Conservation (phyloP, 257 asterid genomes). For the Sherardia arvensis region DNA sequence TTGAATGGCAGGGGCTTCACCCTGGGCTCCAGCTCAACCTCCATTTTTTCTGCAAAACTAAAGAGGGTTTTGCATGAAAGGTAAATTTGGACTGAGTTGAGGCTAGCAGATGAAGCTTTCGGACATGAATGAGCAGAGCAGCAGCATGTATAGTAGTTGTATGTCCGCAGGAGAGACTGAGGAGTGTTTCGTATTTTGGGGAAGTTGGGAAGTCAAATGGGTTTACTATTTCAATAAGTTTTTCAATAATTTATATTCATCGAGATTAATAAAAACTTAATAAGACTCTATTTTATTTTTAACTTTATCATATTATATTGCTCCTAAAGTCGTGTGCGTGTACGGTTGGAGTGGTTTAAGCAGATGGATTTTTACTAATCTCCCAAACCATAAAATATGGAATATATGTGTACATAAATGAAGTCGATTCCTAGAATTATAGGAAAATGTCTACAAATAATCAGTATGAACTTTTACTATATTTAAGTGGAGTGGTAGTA, state of each 20-base stretch:
- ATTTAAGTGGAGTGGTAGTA: no score
- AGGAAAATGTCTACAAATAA: no score
- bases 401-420: no score
- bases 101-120: neutral
- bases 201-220: neutral
- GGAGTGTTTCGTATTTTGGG: neutral
- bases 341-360: no score
- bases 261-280: no score
- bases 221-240: neutral
- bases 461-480: no score
- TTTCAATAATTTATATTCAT: neutral
- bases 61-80: neutral
- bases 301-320: no score
- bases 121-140: neutral
- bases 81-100: neutral
- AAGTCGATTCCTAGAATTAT: no score
- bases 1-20: slow-evolving; percentile 76
- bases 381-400: no score
- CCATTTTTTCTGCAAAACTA: slow-evolving; percentile 38
- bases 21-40: slow-evolving; percentile 83
- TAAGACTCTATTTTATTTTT: no score
- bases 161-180: neutral
- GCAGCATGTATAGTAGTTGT: neutral
- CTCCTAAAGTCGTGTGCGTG: no score
- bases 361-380: no score